These are phyloP conservation scores for Aspergillus bridgeri DNA, from an alignment of 495 filamentous ascomycete genomes.

Conservation along the genomic window DNA sequence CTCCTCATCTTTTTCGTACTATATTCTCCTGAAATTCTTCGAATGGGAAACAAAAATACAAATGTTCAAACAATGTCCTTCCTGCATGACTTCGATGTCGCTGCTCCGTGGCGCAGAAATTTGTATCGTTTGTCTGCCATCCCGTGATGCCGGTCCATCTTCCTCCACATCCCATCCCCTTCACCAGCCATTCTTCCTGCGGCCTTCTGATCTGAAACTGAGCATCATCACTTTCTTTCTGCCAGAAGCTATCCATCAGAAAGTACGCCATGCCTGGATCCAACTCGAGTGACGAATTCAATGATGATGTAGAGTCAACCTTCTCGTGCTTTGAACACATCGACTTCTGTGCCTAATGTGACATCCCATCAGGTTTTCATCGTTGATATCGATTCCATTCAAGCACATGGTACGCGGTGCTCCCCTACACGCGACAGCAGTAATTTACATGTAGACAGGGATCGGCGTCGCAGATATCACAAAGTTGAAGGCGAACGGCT, in stretches of 20 bases:
- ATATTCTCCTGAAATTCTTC: constrained; percentile 21
- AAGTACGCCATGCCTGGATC: constrained; percentile 45
- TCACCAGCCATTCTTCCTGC: not conserved
- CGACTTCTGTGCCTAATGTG: not conserved
- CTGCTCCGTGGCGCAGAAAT: not conserved
- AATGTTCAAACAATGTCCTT: not conserved
- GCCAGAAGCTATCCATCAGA: not conserved
- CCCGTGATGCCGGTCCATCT: not conserved
- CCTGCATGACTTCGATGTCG: not conserved
- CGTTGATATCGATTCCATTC: constrained; percentile 71
- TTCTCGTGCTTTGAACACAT: not conserved
- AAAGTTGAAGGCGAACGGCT: constrained; percentile 68
- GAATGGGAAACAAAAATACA: constrained; percentile 19
- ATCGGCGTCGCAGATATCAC: constrained; percentile 71
- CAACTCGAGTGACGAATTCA: constrained; percentile 50
- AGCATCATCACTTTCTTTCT: not conserved
- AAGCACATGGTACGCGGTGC: constrained; percentile 57
- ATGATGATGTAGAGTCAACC: constrained; percentile 46
- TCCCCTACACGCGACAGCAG: not conserved
- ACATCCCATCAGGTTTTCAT: constrained; percentile 49
- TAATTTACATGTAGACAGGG: constrained; percentile 36
- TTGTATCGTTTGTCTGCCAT: not conserved
- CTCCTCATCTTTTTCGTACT: constrained; percentile 24
- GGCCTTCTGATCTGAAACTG: not conserved
- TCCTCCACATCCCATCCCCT: not conserved